Conservation (phyloP, 768 basidiomycete species). For the Hydnum rufescens region DNA sequence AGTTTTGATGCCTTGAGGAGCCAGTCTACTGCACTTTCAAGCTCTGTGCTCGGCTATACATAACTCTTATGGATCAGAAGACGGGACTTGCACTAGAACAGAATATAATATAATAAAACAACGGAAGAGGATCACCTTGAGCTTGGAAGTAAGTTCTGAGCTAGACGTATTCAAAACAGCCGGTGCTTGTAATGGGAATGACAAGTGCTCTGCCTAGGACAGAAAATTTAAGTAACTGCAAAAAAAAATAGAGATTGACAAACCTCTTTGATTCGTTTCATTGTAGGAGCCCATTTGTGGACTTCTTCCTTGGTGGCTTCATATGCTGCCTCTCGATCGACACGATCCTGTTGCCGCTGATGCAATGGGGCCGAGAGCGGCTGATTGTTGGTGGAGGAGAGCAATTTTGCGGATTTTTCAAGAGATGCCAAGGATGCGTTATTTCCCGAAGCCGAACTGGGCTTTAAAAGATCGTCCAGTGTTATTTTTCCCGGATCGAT, state of each 20-base stretch:
- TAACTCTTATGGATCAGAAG: neutral
- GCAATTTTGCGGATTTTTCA: slow-evolving; percentile 46
- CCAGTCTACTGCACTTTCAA: slow-evolving; percentile 68
- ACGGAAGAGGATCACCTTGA: slow-evolving; percentile 38
- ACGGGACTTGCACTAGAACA: too few relatives aligned
- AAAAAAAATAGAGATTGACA: slow-evolving; percentile 15
- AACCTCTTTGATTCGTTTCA: slow-evolving; percentile 82
- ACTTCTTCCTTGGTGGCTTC: slow-evolving; percentile 84
- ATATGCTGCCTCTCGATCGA: slow-evolving; percentile 88
- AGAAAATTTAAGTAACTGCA: slow-evolving; percentile 7
- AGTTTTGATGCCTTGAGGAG: slow-evolving; percentile 68
- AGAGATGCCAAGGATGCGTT: slow-evolving; percentile 38
- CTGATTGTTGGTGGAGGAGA: slow-evolving; percentile 36
- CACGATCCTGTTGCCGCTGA: slow-evolving; percentile 65
- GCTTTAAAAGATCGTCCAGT: slow-evolving; percentile 52
- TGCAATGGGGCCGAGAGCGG: slow-evolving; percentile 70
- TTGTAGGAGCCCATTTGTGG: slow-evolving; percentile 81
- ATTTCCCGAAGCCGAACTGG: slow-evolving; percentile 36
- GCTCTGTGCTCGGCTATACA: slow-evolving; percentile 52
- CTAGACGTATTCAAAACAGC: slow-evolving; percentile 38
- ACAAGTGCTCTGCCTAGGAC: slow-evolving; percentile 63
- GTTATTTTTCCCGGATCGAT: slow-evolving; percentile 26
- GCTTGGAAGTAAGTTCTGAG: slow-evolving; percentile 60
- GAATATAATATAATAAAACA: too few relatives aligned
- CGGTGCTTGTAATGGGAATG: slow-evolving; percentile 63